Base-by-base conservation (phyloP, 148 eudicot genomes). In the Nyssa sinensis region DNA sequence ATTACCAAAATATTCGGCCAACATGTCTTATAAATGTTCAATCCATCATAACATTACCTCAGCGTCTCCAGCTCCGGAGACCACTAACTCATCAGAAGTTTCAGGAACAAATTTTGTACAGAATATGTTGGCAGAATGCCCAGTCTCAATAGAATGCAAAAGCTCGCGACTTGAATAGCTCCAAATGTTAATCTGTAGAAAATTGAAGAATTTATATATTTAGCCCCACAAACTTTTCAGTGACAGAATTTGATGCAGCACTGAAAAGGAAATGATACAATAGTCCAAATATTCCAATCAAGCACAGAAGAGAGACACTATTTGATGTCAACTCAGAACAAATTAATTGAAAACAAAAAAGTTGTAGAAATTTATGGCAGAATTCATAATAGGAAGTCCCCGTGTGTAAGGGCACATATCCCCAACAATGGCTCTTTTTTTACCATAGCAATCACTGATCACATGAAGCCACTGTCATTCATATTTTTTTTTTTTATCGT, bases 31-130 rank as follows among this genome's bases (percentile, higher is more conserved):
- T 39, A 25, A 29, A 77, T 62, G 17, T 39, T 60, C 51, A 63
- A 55, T n/a, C 62, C 13, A 72, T 75, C 58, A 30, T 59, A 30
- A 57, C 35, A 63, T 78, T 88, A 92, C 98, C 90, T 95, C 96
- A 55, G 96, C 92, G 83, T 95, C 98, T 74, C 87, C 98, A 70
- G 98, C 97, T 64, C 97, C 98, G 74, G 98, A 95, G 72, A 89
- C 93, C 51, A 95, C 97, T 33, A 89, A 79, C 57, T 89, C 96
- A 80, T 92, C 96, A 69, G 91, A 90, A 74, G 98, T 95, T 85
- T 90, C 96, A 59, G 98, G 98, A 64, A 95, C 74, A 82, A 95
- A 95, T 75, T 95, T 95, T 31, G 97, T 90, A 68, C 98, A 95
- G 81, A 95, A 95, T 78, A 95, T 95, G 71, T 95, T 95, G 32